Conservation (phyloP, 2,329 filamentous ascomycete genomes). For the Pestalotiopsis sp. region DNA sequence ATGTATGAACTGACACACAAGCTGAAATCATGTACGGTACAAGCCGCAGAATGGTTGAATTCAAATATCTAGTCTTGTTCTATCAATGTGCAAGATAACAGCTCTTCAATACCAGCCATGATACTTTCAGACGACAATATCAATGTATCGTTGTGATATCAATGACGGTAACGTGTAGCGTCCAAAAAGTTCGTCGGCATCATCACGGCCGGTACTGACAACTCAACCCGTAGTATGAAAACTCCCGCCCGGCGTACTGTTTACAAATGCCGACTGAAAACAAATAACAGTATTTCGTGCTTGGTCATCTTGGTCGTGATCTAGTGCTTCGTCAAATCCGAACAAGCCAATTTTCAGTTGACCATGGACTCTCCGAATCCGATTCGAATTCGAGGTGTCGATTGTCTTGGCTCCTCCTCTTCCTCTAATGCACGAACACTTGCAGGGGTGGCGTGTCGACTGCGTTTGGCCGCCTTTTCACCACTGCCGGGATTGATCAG, state of each 20-base stretch:
- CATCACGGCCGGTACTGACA: not conserved
- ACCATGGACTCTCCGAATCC: slow-evolving; percentile 18
- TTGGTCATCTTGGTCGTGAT: not conserved
- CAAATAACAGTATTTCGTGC: not conserved
- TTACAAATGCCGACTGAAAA: not conserved
- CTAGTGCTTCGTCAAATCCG: not conserved
- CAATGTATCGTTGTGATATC: not conserved
- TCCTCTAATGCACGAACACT: slow-evolving; percentile 49
- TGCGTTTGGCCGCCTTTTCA: slow-evolving; percentile 47
- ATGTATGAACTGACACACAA: not conserved
- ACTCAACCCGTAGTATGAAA: not conserved
- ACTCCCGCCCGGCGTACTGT: not conserved
- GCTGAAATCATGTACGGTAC: not conserved
- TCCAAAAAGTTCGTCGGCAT: not conserved
- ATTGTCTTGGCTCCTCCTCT: slow-evolving; percentile 46
- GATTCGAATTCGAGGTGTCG: slow-evolving; percentile 33
- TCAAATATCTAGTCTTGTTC: not conserved
- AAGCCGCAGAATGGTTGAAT: not conserved
- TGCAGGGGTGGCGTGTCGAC: slow-evolving; percentile 48
- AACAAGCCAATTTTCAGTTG: not conserved
- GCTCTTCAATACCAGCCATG: not conserved
- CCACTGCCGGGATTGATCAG: slow-evolving; percentile 3
- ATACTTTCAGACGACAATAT: not conserved
- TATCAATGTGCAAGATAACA: not conserved
- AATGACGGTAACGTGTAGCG: not conserved